Evolutionary conservation across 1,284 basidiomycete species (phyloP).

Genomic region (Pyrrhoderma noxium): DNA sequence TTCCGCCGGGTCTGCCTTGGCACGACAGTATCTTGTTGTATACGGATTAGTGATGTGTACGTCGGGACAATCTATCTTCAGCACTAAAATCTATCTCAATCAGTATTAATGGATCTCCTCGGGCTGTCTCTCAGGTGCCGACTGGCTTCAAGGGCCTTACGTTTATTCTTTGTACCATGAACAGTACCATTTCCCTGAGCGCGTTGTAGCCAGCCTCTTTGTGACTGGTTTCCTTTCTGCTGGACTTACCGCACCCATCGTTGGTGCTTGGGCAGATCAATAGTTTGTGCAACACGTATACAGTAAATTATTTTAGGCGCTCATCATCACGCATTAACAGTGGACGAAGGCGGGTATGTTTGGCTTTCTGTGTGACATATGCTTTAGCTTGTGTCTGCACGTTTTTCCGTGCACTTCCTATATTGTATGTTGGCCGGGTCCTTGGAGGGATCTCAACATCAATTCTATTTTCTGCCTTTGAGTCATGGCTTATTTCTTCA

Average conservation of each 20-base stretch:
- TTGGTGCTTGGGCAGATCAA: conserved; percentile 72
- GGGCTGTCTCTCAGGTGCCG: conserved; percentile 44
- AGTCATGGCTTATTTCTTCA: conserved; percentile 66
- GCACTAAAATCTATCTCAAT: too few relatives aligned
- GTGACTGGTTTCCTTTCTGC: conserved; percentile 68
- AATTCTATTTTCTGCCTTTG: conserved; percentile 68
- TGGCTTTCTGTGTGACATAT: conserved; percentile 62
- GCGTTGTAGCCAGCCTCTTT: conserved; percentile 59
- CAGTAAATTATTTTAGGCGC: not conserved
- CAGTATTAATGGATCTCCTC: not conserved
- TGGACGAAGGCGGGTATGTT: conserved; percentile 59
- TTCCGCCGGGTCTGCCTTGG: conserved; percentile 30
- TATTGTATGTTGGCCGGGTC: conserved; percentile 54
- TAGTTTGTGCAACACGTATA: conserved; percentile 38
- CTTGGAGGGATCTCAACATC: conserved; percentile 65
- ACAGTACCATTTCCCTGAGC: conserved; percentile 57
- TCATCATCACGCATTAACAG: conserved; percentile 27
- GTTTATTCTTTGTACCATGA: conserved; percentile 66
- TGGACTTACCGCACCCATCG: conserved; percentile 56
- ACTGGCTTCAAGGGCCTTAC: conserved; percentile 76
- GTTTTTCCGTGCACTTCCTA: conserved; percentile 45
- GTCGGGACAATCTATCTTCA: conserved; percentile 21
- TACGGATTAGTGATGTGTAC: conserved; percentile 69
- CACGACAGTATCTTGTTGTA: conserved; percentile 54
- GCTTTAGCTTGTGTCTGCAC: conserved; percentile 50